phyloP scores from a whole-genome alignment of 495 filamentous ascomycete species.

The Xylaria telfairii region DNA sequence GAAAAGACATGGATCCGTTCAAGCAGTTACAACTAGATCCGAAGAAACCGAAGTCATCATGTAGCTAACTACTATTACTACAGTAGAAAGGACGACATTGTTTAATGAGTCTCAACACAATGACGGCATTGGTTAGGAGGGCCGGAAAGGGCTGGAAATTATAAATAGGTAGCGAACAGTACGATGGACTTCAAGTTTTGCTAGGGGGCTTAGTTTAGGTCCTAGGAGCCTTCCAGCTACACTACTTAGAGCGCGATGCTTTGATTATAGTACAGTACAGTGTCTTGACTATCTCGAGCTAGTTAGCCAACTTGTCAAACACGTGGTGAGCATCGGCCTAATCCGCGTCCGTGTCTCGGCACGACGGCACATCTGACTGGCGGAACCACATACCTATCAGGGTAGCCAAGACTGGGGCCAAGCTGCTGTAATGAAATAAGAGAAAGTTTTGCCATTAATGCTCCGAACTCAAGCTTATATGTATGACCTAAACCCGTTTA shows the following conservation, averaged over 20 bases:
- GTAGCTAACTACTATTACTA: background rate
- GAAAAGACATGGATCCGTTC: background rate
- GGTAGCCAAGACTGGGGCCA: conserved; percentile 11
- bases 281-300: background rate
- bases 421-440: background rate
- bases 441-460: conserved; percentile 10
- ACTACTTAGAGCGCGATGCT: background rate
- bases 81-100: too few relatives aligned
- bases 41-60: background rate
- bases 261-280: background rate
- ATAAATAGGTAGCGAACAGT: conserved; percentile 1
- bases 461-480: background rate
- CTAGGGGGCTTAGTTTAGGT: background rate
- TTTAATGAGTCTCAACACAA: background rate
- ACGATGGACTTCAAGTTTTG: background rate
- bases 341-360: conserved; percentile 7
- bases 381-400: background rate
- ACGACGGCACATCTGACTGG: conserved; percentile 3
- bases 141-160: background rate
- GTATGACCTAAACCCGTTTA: background rate
- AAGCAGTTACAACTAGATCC: background rate
- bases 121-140: background rate
- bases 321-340: conserved; percentile 26
- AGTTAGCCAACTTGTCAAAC: conserved; percentile 27
- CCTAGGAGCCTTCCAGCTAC: background rate